Conservation (phyloP, 768 basidiomycete species). For the Lactarius psammicola region DNA sequence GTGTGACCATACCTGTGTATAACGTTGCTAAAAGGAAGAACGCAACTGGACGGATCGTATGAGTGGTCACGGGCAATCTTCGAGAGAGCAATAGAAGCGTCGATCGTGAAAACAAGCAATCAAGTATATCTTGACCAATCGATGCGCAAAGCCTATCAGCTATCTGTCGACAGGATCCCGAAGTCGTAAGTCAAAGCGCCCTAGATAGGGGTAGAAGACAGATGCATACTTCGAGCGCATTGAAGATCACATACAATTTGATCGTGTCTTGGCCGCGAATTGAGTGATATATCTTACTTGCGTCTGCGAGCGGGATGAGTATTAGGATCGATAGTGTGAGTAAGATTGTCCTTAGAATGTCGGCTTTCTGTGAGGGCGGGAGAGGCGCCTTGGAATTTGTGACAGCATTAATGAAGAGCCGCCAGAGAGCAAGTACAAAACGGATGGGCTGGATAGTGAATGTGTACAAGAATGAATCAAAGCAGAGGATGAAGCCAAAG, state of each 20-base stretch:
- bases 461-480: constrained; percentile 96
- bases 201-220: constrained; percentile 3
- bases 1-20: constrained; percentile 66
- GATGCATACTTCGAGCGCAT: constrained; percentile 84
- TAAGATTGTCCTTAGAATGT: constrained; percentile 79
- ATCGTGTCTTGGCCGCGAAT: constrained; percentile 98
- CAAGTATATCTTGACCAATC: constrained; percentile 96
- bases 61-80: constrained; percentile 55
- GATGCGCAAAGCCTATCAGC: constrained; percentile 92
- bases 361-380: constrained; percentile 88
- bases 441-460: constrained; percentile 98
- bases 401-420: constrained; percentile 51
- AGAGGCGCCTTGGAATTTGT: constrained; percentile 51
- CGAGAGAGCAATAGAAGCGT: constrained; percentile 75
- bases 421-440: constrained; percentile 60
- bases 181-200: background rate
- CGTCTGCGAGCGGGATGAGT: constrained; percentile 82
- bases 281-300: constrained; percentile 96
- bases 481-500: constrained; percentile 90
- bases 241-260: constrained; percentile 98
- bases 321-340: constrained; percentile 71
- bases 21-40: constrained; percentile 80
- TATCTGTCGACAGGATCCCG: constrained; percentile 53
- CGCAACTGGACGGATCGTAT: constrained; percentile 73
- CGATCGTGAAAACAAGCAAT: constrained; percentile 92